A percentile compares a stretch with the other conserved stretches of the same genome.
These are phyloP conservation scores for Penicillium odoratum DNA, from an alignment of 495 filamentous ascomycete genomes.

Conservation along the genomic window DNA sequence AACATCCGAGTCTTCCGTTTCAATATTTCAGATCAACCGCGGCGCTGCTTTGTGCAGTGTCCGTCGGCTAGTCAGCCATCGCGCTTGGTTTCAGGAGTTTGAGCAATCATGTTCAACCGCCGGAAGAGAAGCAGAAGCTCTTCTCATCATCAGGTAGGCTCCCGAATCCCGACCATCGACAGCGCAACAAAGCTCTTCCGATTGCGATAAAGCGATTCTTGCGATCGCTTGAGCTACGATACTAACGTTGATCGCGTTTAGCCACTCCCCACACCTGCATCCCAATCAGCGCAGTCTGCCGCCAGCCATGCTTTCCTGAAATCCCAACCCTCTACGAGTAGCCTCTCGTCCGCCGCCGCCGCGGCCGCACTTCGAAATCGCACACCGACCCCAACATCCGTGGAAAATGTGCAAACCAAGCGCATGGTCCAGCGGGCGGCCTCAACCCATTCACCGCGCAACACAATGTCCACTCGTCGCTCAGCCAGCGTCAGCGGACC, in stretches of 20 bases:
- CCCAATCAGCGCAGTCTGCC: slow-evolving; percentile 69
- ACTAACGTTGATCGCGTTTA: slow-evolving; percentile 12
- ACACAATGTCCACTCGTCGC: slow-evolving; percentile 39
- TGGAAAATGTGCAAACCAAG: slow-evolving; percentile 83
- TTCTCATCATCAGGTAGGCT: slow-evolving; percentile 55
- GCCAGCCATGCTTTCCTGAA: slow-evolving; percentile 78
- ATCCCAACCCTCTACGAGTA: slow-evolving; percentile 60
- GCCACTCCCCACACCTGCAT: slow-evolving; percentile 60
- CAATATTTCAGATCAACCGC: slow-evolving; percentile 24
- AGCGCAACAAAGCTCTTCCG: not conserved
- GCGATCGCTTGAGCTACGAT: not conserved
- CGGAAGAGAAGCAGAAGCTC: slow-evolving; percentile 51
- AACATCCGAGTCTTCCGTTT: slow-evolving; percentile 17
- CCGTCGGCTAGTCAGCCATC: slow-evolving; percentile 17
- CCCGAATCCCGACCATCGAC: slow-evolving; percentile 4
- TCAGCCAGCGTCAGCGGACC: slow-evolving; percentile 39
- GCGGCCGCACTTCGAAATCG: slow-evolving; percentile 78
- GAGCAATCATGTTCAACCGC: slow-evolving; percentile 53
- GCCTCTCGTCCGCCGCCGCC: slow-evolving; percentile 79
- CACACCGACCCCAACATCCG: slow-evolving; percentile 70
- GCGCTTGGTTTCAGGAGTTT: slow-evolving; percentile 4
- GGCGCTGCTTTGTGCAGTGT: slow-evolving; percentile 31
- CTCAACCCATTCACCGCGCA: slow-evolving; percentile 67
- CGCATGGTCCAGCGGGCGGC: slow-evolving; percentile 71
- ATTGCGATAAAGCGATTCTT: not conserved